A percentile compares a stretch with the other conserved stretches of the same genome.
Evolutionary conservation across 352 stramenopile genomes (phyloP).

Genomic region (Pythium folliculosum): DNA sequence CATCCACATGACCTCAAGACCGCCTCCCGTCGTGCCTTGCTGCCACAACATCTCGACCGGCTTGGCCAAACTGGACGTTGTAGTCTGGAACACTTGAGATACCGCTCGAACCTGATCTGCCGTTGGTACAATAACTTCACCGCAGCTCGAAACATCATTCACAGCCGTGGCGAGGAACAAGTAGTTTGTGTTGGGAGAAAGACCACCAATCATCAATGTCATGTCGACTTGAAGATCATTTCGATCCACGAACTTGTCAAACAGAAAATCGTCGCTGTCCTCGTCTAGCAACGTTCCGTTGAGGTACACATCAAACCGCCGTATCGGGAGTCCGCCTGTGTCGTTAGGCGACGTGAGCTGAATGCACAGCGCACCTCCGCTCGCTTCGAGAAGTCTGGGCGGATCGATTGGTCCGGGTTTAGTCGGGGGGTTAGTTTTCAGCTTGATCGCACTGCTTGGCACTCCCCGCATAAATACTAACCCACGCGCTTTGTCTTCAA

Average conservation of each 20-base stretch:
- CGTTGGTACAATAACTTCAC: neutral
- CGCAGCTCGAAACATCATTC: slow-evolving; percentile 56
- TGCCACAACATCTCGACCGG: slow-evolving; percentile 37
- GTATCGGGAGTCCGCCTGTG: slow-evolving; percentile 44
- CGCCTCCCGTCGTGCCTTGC: slow-evolving; percentile 46
- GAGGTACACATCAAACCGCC: slow-evolving; percentile 24
- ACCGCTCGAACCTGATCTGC: neutral
- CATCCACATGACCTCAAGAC: slow-evolving; percentile 48
- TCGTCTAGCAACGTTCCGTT: slow-evolving; percentile 17
- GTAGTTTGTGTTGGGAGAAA: slow-evolving; percentile 42
- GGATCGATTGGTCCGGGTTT: slow-evolving; percentile 33
- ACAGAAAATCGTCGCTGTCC: slow-evolving; percentile 12
- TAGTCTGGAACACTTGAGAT: slow-evolving; percentile 33
- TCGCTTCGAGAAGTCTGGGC: slow-evolving; percentile 31
- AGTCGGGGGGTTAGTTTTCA: slow-evolving; percentile 35
- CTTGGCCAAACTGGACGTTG: slow-evolving; percentile 21
- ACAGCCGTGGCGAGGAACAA: slow-evolving; percentile 42
- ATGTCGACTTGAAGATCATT: slow-evolving; percentile 29
- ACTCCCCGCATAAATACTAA: slow-evolving; percentile 33
- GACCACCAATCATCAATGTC: slow-evolving; percentile 49
- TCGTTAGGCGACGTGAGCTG: slow-evolving; percentile 52
- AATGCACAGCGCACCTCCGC: slow-evolving; percentile 48
- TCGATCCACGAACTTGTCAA: slow-evolving; percentile 21
- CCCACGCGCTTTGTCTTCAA: neutral
- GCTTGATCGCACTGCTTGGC: slow-evolving; percentile 32